phyloP scores from a whole-genome alignment of 176 grass and related monocot genomes.

The Triticum urartu region DNA sequence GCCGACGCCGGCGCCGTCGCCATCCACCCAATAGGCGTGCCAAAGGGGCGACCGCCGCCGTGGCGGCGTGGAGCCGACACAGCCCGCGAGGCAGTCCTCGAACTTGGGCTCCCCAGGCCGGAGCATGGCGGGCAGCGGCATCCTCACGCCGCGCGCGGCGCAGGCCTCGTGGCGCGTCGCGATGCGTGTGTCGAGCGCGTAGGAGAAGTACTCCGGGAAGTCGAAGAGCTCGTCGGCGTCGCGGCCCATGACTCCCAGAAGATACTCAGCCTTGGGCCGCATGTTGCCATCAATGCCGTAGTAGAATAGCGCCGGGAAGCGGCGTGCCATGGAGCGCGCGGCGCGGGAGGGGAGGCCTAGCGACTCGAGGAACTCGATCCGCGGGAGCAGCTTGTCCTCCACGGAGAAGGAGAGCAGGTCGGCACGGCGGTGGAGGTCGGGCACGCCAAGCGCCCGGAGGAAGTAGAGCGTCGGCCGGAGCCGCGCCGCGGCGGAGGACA shows the following conservation, averaged over 20 bases:
- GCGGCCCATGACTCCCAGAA: constrained; percentile 54
- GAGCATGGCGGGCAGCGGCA: constrained; percentile 78
- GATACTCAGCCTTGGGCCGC: constrained; percentile 75
- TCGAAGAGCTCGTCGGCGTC: constrained; percentile 58
- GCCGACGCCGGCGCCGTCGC: background rate
- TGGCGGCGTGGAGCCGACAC: constrained; percentile 62
- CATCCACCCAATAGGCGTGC: constrained; percentile 50
- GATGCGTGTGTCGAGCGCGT: constrained; percentile 68
- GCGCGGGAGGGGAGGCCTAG: constrained; percentile 52
- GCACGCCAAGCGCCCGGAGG: constrained; percentile 68
- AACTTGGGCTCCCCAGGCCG: constrained; percentile 63
- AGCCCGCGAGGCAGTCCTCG: constrained; percentile 41
- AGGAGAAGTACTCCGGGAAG: constrained; percentile 89
- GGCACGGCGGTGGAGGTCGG: constrained; percentile 53
- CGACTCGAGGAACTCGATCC: constrained; percentile 78
- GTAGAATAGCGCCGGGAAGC: constrained; percentile 77
- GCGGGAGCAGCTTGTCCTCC: constrained; percentile 79
- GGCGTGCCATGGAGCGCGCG: constrained; percentile 65
- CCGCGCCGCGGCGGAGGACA: constrained; percentile 53
- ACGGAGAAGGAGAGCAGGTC: constrained; percentile 85
- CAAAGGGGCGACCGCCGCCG: constrained; percentile 62
- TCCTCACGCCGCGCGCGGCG: constrained; percentile 42
- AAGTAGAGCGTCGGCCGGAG: constrained; percentile 88
- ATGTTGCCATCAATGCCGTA: constrained; percentile 79
- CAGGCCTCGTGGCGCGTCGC: constrained; percentile 54